Evolutionary conservation across 352 stramenopile genomes (phyloP), one percentile per base, ranked within the genome.

Genomic region (Phytopythium montanum): DNA sequence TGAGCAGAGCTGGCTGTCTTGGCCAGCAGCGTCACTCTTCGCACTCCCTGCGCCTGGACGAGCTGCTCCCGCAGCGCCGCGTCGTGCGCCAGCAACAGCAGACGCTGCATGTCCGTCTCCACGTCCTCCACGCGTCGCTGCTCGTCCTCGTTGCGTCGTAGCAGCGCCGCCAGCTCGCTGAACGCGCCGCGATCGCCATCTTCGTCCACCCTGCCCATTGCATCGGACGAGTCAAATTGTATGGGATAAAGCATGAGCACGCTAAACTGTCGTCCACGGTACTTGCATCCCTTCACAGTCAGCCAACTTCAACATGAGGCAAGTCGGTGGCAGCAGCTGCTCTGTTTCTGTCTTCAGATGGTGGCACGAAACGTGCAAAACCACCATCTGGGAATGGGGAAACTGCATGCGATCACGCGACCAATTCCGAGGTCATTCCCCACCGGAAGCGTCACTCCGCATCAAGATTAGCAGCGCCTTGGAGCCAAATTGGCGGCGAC

Each of bases 41-140:
- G 64, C 34, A 90, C 70, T 3, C 69, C 79, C 54, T 92, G 80
- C 19, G 75, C 79, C 48, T 84, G 68, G 18, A 92, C 62, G 50
- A 92, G 70, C 45, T 78, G 61, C 16, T 89, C 76, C 14, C 83
- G 73, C 58, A 87, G 59, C 10, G 58, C 51, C 12, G 59, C 42
- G 50, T 90, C 79, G 26, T 75, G 64, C 29, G 75, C 78, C 56
- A 90, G 38, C 41, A 88, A 68, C 26, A 92, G 41, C 28, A 92
- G 48, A n/a, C 81, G 73, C 36, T 51, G 34, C 38, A 88, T 65
- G 34, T 90, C 77, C 26, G 66, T 45, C 39, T 88, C 75, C 19
- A 74, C 63, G n/a, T 90, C 83, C 0, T 56, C 56, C 2, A 54
- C 46, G 42, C 76, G 59, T 2, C 73, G 70, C 57, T 81, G 64